These are phyloP conservation scores for Phaffomyces antillensis DNA, from an alignment of 805 yeast species.

Conservation along the genomic window DNA sequence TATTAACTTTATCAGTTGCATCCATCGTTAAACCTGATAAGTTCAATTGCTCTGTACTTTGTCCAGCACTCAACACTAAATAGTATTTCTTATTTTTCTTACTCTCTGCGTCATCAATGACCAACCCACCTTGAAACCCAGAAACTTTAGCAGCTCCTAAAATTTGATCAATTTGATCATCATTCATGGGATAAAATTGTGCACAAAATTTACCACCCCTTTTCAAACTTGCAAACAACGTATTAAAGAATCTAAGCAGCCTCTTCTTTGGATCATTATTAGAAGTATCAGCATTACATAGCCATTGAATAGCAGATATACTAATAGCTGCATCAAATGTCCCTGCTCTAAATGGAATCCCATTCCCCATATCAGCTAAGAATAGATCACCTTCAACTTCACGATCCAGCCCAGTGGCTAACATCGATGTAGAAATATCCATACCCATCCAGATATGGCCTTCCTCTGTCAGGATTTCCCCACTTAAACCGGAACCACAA, in stretches of 20 bases:
- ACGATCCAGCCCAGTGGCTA: conserved; percentile 88
- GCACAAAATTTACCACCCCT: conserved; percentile 97
- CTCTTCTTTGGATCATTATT: conserved; percentile 79
- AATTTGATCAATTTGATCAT: conserved; percentile 72
- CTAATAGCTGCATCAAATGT: conserved; percentile 94
- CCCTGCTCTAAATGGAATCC: conserved; percentile 94
- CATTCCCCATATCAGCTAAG: conserved; percentile 87
- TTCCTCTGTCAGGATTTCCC: conserved; percentile 89
- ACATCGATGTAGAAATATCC: conserved; percentile 95
- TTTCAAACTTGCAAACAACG: conserved; percentile 76
- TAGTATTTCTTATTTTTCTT: conserved; percentile 89
- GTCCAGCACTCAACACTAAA: conserved; percentile 83
- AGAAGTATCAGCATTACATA: conserved; percentile 89
- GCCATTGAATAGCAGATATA: conserved; percentile 95
- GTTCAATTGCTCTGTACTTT: conserved; percentile 66
- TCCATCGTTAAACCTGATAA: conserved; percentile 79
- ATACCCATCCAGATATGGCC: conserved; percentile 93
- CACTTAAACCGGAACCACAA: conserved; percentile 94
- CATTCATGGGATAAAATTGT: conserved; percentile 92
- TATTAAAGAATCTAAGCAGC: conserved; percentile 74
- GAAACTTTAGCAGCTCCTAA: conserved; percentile 83
- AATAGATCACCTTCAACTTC: conserved; percentile 92
- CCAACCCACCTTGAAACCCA: conserved; percentile 94
- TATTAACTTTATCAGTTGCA: conserved; percentile 33
- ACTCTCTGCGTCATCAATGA: conserved; percentile 88